phyloP scores from a whole-genome alignment of 345 rosid species.

The Moricandia moricandioides region DNA sequence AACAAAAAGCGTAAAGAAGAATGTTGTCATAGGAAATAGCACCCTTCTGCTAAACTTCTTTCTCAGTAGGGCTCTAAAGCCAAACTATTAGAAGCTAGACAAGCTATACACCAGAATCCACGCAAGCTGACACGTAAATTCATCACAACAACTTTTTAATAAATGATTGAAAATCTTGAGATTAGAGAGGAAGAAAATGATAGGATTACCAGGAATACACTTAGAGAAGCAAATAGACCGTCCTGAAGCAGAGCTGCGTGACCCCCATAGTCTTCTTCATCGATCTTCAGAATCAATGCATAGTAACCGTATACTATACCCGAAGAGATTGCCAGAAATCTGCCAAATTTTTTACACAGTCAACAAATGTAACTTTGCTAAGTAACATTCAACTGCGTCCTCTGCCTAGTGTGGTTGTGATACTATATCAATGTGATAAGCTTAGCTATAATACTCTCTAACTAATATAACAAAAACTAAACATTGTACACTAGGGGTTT shows the following conservation, averaged over 20 bases:
- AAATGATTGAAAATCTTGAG: not conserved
- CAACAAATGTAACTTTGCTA: not conserved
- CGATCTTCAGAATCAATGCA: conserved; percentile 77
- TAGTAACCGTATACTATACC: conserved; percentile 87
- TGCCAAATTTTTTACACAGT: conserved; percentile 33
- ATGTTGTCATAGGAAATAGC: not conserved
- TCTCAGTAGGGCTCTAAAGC: conserved; percentile 13
- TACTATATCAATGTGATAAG: no score
- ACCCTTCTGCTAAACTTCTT: conserved; percentile 11
- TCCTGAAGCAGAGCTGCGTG: conserved; percentile 93
- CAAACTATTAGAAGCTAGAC: conserved; percentile 66
- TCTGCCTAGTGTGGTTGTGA: conserved; percentile 3
- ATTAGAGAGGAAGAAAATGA: not conserved
- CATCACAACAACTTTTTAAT: not conserved
- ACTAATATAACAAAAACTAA: no score
- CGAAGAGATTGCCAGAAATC: conserved; percentile 71
- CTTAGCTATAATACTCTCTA: no score
- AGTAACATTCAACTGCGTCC: not conserved
- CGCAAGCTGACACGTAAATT: conserved; percentile 59
- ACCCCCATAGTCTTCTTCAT: conserved; percentile 97
- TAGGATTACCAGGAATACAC: conserved; percentile 77
- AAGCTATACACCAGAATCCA: conserved; percentile 97
- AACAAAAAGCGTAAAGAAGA: conserved; percentile 22
- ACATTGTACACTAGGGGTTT: no score
- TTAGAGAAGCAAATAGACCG: conserved; percentile 87